These are phyloP conservation scores for Senna tora DNA, from an alignment of 306 rosid genomes.

Conservation along the genomic window DNA sequence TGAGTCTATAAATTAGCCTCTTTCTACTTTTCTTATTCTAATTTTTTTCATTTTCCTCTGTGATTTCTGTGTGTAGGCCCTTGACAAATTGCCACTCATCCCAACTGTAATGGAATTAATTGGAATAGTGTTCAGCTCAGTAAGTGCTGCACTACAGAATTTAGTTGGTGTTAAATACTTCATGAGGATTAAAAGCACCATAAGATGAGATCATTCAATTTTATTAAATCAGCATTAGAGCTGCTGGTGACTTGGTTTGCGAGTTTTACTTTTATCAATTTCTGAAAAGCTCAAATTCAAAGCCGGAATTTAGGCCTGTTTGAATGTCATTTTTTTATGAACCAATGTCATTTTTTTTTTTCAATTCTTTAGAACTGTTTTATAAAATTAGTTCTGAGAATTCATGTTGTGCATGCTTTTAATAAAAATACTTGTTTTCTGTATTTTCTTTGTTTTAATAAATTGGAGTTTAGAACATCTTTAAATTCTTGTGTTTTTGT, in stretches of 20 bases:
- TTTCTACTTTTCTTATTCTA: constrained; percentile 12
- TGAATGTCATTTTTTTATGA: too few species aligned
- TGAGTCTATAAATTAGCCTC: constrained; percentile 8
- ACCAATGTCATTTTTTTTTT: too few species aligned
- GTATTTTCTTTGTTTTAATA: too few species aligned
- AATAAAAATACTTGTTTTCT: too few species aligned
- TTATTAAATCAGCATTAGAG: background rate
- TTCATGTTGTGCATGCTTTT: too few species aligned
- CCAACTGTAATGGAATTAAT: constrained; percentile 70
- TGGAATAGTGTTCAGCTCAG: constrained; percentile 75
- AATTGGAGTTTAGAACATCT: too few species aligned
- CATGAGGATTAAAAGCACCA: background rate
- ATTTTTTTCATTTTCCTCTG: constrained; percentile 12
- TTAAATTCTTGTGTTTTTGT: too few species aligned
- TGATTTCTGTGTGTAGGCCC: constrained; percentile 3
- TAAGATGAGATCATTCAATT: constrained; percentile 8
- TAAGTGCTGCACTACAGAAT: constrained; percentile 45
- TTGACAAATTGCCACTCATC: constrained; percentile 44
- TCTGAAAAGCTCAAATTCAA: background rate
- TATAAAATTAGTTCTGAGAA: too few species aligned
- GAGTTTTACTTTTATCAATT: background rate
- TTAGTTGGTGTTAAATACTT: background rate
- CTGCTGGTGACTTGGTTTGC: background rate
- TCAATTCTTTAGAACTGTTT: too few species aligned
- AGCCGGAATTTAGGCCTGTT: background rate